Base-by-base conservation (phyloP, 352 stramenopile genomes). In the Stephanocyclus meneghinianus region DNA sequence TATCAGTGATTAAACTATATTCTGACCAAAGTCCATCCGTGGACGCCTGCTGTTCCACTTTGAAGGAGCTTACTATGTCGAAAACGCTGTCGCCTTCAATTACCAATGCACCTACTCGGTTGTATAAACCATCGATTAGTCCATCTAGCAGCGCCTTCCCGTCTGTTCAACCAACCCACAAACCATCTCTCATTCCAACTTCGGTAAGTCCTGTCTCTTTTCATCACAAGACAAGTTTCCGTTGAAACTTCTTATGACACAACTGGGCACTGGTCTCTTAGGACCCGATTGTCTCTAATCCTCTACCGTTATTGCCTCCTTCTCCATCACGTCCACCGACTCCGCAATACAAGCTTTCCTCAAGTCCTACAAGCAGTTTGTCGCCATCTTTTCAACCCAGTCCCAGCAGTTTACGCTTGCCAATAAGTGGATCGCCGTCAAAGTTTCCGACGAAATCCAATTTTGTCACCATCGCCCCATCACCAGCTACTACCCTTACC, bases 351-450 rank as follows among this genome's bases (percentile, higher is more conserved):
- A 32, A 60, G 21, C 51, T 21, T 16, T 35, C 51, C 26, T 60
- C 26, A 5, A 60, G 4, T 35, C 51, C 51, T 11, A 60, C 51
- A 37, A 30, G 2, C 26, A 60, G 51, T 32, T 30, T 6, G 2
- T 35, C 21, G n/a, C 51, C 51, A 60, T 35, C 51, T 32, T 29
- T 35, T 60, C 16, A 60, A 60, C 51, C 51, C 3, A 60, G 16
- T 21, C 26, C 51, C 26, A 35, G 1, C 11, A 32, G 8, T 60
- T 35, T 37, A 32, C 51, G 51, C 30, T 13, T 37, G 51, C 51
- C 51, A 8, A 60, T 35, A 16, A 53, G 13, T 53, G 45, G 13
- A 53, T 53, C 45, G n/a, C 45, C 45, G 6, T 16, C n/a, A 21
- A 21, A 53, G 11, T 16, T 53, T 6, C 45, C 45, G 7, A 53